A percentile compares a stretch with the other conserved stretches of the same genome.
These are phyloP conservation scores for Cenchrus purpureus DNA, from an alignment of 176 grass and related monocot genomes.

Conservation along the genomic window DNA sequence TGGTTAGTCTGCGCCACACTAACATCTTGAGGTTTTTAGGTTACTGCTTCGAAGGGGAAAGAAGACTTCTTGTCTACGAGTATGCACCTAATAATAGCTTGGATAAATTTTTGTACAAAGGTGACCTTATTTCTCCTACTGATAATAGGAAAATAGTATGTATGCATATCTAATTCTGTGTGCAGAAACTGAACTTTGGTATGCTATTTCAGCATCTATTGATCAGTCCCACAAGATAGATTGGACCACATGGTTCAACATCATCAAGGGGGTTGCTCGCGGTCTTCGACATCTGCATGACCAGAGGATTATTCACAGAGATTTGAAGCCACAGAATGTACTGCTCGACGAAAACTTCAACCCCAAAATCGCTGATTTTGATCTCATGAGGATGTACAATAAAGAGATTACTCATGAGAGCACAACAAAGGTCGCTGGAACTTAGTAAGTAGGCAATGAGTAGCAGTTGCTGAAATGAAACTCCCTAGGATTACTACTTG, in stretches of 20 bases:
- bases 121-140: not conserved
- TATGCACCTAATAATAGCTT: conserved; percentile 17
- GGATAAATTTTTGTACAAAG: conserved; percentile 16
- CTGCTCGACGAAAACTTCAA: not conserved
- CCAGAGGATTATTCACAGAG: conserved; percentile 17
- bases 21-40: conserved; percentile 19
- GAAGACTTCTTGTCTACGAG: conserved; percentile 5
- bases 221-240: not conserved
- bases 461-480: no score
- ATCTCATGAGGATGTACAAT: conserved; percentile 13
- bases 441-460: no score
- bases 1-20: not conserved
- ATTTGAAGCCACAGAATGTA: conserved; percentile 32
- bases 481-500: no score
- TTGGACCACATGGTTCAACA: conserved; percentile 28
- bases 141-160: not conserved
- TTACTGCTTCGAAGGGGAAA: not conserved
- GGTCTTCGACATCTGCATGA: not conserved
- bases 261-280: conserved; percentile 1
- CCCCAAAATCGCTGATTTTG: conserved; percentile 30
- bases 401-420: conserved; percentile 33
- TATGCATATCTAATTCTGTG: no score
- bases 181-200: not conserved
- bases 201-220: not conserved
- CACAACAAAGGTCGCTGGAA: not conserved